Evolutionary conservation across 495 filamentous ascomycete genomes (phyloP).

Genomic region (Daldinia grandis): DNA sequence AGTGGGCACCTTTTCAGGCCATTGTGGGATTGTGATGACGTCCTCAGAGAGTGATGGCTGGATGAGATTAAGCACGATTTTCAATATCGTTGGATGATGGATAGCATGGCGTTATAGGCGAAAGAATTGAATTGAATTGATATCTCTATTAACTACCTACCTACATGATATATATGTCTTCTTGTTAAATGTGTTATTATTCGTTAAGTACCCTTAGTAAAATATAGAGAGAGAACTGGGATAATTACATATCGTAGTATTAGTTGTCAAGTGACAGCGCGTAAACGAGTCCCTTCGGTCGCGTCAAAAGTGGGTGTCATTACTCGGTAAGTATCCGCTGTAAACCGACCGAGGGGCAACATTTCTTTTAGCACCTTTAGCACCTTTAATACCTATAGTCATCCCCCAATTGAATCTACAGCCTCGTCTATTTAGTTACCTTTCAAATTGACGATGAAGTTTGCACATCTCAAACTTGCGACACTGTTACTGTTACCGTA

Average conservation of each 20-base stretch:
- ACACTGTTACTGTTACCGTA: background rate
- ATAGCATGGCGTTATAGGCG: conserved; percentile 37
- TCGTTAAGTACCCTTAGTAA: too few relatives aligned
- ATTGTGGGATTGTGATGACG: conserved; percentile 3
- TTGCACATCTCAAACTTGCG: background rate
- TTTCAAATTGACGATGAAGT: background rate
- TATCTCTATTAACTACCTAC: background rate
- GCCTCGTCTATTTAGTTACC: background rate
- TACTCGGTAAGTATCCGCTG: conserved; percentile 12
- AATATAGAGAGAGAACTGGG: background rate
- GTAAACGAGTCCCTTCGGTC: conserved; percentile 22
- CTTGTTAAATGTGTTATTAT: background rate
- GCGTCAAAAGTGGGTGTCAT: conserved; percentile 27
- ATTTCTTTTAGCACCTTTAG: conserved; percentile 1
- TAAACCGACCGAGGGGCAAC: conserved; percentile 31
- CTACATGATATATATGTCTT: background rate
- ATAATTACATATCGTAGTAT: background rate
- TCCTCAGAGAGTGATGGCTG: conserved; percentile 3
- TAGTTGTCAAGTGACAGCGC: conserved; percentile 37
- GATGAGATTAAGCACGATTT: conserved; percentile 10
- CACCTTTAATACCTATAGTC: conserved; percentile 6
- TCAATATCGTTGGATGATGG: conserved; percentile 3
- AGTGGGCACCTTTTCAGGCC: conserved; percentile 2
- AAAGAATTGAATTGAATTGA: conserved; percentile 3
- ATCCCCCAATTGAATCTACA: background rate